Base-by-base conservation (phyloP, 805 yeast species). In the Suhomyces pyralidae region DNA sequence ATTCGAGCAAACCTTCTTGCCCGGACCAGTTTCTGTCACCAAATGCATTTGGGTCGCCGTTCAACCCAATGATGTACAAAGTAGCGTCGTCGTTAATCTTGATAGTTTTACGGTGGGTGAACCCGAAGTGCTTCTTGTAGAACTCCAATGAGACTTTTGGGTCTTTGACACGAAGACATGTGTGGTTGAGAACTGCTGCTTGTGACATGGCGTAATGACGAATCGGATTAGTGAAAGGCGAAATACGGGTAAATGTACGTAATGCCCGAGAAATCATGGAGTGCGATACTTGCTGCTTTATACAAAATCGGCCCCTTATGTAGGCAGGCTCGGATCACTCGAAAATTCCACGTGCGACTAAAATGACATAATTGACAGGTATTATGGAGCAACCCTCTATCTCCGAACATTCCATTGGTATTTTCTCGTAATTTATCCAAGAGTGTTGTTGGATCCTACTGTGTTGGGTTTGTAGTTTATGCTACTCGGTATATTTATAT, bases 91-190 rank as follows among this genome's bases (percentile, higher is more conserved):
- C 24, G 8, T 84, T 80, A 53, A 82, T 71, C 46, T 81, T 79
- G 59, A 81, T 67, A 52, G 76, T 75, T 22, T 71, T 73, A 53
- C 90, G 61, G 40, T 84, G 72, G 57, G 79, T 79, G 83, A 94
- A 80, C 36, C 94, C 94, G 64, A 93, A 87, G 58, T 84, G 77
- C 53, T 83, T 78, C 56, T 78, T 76, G 71, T 94, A 93, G 75
- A 89, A 93, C 5, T 81, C 80, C 42, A 89, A 71, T 14, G 96
- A 82, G 17, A 74, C 79, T 63, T 81, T 77, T 32, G 97, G 93
- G 65, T 93, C 90, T 62, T 90, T 85, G 61, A 93, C 83, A 57
- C 97, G 84, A 51, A 93, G 70, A 72, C 91, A 83, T 6, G 91
- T 84, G 65, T 85, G 90, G 74, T 88, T 89, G 58, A 79, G 19